phyloP scores from a whole-genome alignment of 2,329 filamentous ascomycete species.

The Hypoxylon sp. region DNA sequence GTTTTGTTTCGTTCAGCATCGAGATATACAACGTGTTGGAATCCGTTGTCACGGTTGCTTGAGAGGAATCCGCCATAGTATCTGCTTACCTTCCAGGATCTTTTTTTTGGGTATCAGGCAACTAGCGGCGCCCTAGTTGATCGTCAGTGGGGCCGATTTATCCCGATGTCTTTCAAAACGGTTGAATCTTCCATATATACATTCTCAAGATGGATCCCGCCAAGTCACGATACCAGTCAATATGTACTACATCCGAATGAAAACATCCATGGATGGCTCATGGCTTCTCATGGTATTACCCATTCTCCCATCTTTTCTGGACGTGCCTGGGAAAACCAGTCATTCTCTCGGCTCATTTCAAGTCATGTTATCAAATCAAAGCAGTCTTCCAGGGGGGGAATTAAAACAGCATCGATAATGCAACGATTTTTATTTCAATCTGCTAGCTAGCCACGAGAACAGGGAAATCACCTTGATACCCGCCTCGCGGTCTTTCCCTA shows the following conservation, averaged over 20 bases:
- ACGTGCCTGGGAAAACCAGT: background rate
- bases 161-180: slow-evolving; percentile 34
- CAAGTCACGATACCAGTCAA: slow-evolving; percentile 33
- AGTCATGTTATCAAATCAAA: background rate
- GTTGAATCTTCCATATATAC: slow-evolving; percentile 10
- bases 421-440: background rate
- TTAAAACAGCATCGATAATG: background rate
- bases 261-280: background rate
- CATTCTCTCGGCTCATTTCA: background rate
- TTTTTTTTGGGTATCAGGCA: slow-evolving; percentile 15
- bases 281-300: background rate
- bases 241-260: background rate
- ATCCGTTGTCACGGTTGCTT: slow-evolving; percentile 21
- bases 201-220: slow-evolving; percentile 14
- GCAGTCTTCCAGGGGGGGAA: background rate
- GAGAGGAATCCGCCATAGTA: background rate
- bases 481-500: background rate
- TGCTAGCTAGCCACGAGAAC: background rate
- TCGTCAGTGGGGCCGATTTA: slow-evolving; percentile 40
- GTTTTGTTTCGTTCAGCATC: background rate
- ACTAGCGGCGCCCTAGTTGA: slow-evolving; percentile 18
- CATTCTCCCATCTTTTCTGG: background rate
- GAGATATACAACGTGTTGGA: slow-evolving; percentile 15
- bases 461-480: background rate
- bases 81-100: slow-evolving; percentile 6